Percentiles rank a stretch among this genome's conserved stretches.
Evolutionary conservation across 345 rosid genomes (phyloP).

Genomic region (Trapa incisa): DNA sequence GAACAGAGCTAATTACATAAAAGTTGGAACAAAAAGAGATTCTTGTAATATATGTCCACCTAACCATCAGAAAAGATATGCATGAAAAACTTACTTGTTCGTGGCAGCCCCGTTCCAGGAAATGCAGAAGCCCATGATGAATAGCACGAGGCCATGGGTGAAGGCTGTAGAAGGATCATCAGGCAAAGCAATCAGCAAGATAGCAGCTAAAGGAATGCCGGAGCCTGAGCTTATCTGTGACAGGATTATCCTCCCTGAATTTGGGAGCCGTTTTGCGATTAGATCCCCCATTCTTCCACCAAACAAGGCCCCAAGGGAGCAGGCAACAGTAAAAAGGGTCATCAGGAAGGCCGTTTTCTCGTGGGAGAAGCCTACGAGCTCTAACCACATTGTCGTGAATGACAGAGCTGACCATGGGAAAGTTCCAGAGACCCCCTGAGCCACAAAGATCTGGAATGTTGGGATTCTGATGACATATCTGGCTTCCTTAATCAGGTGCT

Average conservation of each 20-base stretch:
- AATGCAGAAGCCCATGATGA: conserved; percentile 45
- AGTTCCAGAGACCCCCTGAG: conserved; percentile 75
- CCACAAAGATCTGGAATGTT: conserved; percentile 77
- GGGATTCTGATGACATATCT: conserved; percentile 38
- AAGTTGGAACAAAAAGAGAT: too few relatives aligned
- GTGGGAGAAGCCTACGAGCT: conserved; percentile 74
- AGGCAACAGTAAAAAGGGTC: conserved; percentile 41
- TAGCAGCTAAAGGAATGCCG: conserved; percentile 71
- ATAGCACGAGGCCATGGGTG: conserved; percentile 45
- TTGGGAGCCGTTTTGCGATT: conserved; percentile 45
- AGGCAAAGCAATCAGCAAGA: conserved; percentile 59
- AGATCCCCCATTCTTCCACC: conserved; percentile 81
- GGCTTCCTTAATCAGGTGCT: conserved; percentile 45
- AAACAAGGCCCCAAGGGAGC: conserved; percentile 66
- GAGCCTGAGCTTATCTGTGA: conserved; percentile 83
- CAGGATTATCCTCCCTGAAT: conserved; percentile 68
- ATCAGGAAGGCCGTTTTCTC: conserved; percentile 46
- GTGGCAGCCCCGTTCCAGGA: conserved; percentile 90
- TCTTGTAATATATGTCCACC: too few relatives aligned
- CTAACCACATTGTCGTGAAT: conserved; percentile 85
- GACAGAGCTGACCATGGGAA: conserved; percentile 89
- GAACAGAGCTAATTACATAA: not conserved
- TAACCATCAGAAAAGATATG: too few relatives aligned
- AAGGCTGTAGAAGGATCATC: conserved; percentile 61
- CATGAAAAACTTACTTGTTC: conserved; percentile 45